A percentile compares a stretch with the other conserved stretches of the same genome.
These are phyloP conservation scores for Lepidium aucheri DNA, from an alignment of 345 rosid genomes.

Conservation along the genomic window DNA sequence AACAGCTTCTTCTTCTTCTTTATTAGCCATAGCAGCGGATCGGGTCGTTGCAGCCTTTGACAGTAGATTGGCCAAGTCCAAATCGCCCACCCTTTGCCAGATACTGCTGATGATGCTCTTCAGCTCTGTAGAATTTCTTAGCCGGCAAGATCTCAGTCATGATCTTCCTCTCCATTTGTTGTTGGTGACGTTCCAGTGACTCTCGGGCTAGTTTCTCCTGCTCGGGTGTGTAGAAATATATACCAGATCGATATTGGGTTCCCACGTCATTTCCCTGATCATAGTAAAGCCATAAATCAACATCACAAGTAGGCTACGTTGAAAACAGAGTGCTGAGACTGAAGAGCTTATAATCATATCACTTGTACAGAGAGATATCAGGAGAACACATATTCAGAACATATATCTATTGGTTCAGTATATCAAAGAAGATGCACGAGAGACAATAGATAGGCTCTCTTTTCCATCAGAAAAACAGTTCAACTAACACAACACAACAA, in stretches of 20 bases:
- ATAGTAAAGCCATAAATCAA: background rate
- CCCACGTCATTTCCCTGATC: conserved; percentile 91
- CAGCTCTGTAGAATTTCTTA: conserved; percentile 85
- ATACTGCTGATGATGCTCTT: conserved; percentile 90
- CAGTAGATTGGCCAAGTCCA: conserved; percentile 65
- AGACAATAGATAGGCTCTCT: background rate
- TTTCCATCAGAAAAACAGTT: background rate
- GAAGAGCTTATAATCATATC: background rate
- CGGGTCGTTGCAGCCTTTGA: conserved; percentile 84
- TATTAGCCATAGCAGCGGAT: conserved; percentile 84
- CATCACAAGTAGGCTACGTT: background rate
- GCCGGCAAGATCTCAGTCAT: conserved; percentile 84
- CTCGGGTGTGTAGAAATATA: conserved; percentile 65
- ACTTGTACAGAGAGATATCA: background rate
- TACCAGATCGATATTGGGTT: conserved; percentile 85
- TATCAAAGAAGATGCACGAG: background rate
- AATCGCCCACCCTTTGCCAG: conserved; percentile 84
- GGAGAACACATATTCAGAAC: background rate
- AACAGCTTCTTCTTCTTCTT: background rate
- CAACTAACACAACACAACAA: background rate
- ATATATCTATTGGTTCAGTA: background rate
- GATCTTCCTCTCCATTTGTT: conserved; percentile 52
- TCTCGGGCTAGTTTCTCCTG: conserved; percentile 74
- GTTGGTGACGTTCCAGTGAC: conserved; percentile 58
- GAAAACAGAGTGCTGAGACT: background rate